phyloP scores from a whole-genome alignment of 257 asterid species.

The Fraxinus excelsior region DNA sequence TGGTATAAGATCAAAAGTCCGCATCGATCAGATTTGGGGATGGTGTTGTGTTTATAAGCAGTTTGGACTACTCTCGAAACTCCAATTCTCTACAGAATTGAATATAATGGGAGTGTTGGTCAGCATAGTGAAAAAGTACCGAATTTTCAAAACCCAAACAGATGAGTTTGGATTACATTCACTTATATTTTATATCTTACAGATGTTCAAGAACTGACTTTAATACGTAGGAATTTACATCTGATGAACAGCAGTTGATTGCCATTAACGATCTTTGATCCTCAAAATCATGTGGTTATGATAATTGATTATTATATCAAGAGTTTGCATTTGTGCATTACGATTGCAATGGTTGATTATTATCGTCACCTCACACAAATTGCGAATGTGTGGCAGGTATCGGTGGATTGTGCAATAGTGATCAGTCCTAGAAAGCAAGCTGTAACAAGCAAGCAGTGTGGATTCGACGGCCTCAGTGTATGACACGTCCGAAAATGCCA shows the following conservation, averaged over 20 bases:
- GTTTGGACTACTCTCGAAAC: background rate
- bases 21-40: background rate
- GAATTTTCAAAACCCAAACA: background rate
- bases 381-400: constrained; percentile 50
- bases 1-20: background rate
- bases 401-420: constrained; percentile 80
- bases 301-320: too few relatives aligned
- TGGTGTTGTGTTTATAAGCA: background rate
- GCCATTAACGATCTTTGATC: background rate
- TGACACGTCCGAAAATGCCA: constrained; percentile 26
- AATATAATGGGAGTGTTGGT: background rate
- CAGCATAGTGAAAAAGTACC: background rate
- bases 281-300: background rate
- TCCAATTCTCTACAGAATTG: background rate
- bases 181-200: background rate
- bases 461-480: constrained; percentile 90
- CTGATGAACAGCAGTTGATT: background rate
- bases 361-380: background rate
- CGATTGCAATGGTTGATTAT: background rate
- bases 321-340: background rate
- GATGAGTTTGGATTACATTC: background rate
- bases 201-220: background rate
- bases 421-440: constrained; percentile 90
- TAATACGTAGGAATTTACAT: background rate
- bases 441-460: constrained; percentile 74